These are phyloP conservation scores for Sporothrix curviconia DNA, from an alignment of 2,329 filamentous ascomycete species.

Conservation along the genomic window DNA sequence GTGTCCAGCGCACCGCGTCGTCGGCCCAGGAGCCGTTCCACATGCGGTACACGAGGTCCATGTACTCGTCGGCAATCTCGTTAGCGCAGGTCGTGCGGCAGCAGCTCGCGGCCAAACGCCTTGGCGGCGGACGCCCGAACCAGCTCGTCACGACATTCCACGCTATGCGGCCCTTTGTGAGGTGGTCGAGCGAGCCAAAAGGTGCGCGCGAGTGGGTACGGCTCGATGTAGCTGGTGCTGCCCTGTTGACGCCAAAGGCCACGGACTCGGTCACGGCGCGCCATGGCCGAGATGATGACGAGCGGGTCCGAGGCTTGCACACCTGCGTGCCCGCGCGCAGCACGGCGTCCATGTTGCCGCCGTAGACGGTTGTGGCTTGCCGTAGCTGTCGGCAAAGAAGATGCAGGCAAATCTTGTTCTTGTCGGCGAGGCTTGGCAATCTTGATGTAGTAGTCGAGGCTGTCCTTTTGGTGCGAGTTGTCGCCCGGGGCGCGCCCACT, in stretches of 20 bases:
- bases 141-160: constrained; percentile 22
- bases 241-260: constrained; percentile 17
- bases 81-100: constrained; percentile 22
- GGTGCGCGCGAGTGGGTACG: constrained; percentile 15
- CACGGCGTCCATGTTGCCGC: constrained; percentile 3
- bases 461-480: constrained; percentile 10
- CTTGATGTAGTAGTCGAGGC: constrained; percentile 10
- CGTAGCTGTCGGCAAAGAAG: constrained; percentile 15
- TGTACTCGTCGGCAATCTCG: constrained; percentile 21
- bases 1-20: constrained; percentile 12
- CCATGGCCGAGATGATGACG: constrained; percentile 17
- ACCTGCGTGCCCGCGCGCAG: background rate
- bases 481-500: constrained; percentile 12
- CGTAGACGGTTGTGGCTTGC: constrained; percentile 5
- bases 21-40: constrained; percentile 15
- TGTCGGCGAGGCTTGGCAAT: constrained; percentile 13
- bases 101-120: constrained; percentile 15
- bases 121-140: constrained; percentile 13
- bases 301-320: constrained; percentile 8
- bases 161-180: constrained; percentile 17
- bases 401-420: constrained; percentile 9
- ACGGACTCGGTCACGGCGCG: constrained; percentile 18
- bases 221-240: constrained; percentile 14
- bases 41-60: constrained; percentile 20
- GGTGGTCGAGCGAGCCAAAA: constrained; percentile 17